Base-by-base conservation (phyloP, 1,139 yeast genomes). In the Candida pseudoviswanathii region DNA sequence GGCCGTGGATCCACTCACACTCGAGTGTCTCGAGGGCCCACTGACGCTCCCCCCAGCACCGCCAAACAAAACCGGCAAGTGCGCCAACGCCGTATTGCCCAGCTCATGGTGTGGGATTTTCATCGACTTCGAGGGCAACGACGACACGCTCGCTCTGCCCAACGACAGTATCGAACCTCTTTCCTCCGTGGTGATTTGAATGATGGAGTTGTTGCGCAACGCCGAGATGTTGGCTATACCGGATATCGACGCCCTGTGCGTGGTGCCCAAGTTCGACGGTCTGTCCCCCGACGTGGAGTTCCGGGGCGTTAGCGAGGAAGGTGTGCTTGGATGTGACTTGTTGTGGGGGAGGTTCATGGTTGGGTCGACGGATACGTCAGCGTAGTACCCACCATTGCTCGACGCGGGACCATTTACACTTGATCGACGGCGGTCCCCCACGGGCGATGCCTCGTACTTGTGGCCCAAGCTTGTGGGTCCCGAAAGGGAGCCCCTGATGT, bases 51-150 rank as follows among this genome's bases (percentile, higher is more conserved):
- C 74, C 4, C 42, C 42, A 26, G 72, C 70, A 5, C 73, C 65
- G 5, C 81, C 81, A 55, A 74, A 75, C 27, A 75, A 57, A 4
- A 74, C 70, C 0, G 81, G 81, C 48, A 76, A 63, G 55, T 76
- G 81, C 1, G 79, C 79, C 57, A 76, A 64, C 2, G 77, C 65
- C 47, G 59, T 68, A 51, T 62, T 68, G 46, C 65, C 68, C 64
- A 68, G 70, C 51, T 75, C 80, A 57, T 76, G 81, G 56, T 76
- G 80, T 1, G 81, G 81, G 6, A 76, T 76, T 54, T 75, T 71
- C 81, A 76, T 76, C 24, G 75, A 70, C 55, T 76, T 76, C 24
- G 78, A 73, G 4, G 81, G 81, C 36, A 76, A 65, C 9, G 78
- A 72, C 48, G 75, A 70, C 9, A 76, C 72, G 43, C 78, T 73